Evolutionary conservation across 2,329 filamentous ascomycete species (phyloP).

Genomic region (Acephala macrosclerotiorum): DNA sequence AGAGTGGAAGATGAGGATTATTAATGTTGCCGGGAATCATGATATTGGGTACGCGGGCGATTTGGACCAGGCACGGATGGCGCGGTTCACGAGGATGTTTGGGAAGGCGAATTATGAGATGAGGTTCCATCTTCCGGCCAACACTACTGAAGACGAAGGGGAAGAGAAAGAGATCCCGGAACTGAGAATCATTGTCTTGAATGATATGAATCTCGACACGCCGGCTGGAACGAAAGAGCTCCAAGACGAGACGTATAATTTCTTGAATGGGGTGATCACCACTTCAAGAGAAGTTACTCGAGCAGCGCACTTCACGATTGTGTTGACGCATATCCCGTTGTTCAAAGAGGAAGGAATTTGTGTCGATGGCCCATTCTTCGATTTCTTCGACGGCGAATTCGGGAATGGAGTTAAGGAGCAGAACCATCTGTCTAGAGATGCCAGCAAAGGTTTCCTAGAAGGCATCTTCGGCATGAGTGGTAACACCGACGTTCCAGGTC

Average conservation of each 20-base stretch:
- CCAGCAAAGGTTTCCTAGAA: conserved; percentile 79
- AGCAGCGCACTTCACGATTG: conserved; percentile 75
- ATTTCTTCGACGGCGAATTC: conserved; percentile 72
- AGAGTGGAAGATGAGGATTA: conserved; percentile 77
- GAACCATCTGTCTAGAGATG: conserved; percentile 81
- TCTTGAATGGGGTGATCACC: conserved; percentile 74
- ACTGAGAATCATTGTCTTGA: conserved; percentile 84
- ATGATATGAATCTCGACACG: conserved; percentile 92
- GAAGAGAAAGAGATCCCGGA: conserved; percentile 64
- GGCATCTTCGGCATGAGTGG: conserved; percentile 82
- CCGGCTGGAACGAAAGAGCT: conserved; percentile 73
- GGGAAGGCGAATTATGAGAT: conserved; percentile 92
- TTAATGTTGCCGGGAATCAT: conserved; percentile 94
- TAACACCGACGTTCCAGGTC: conserved; percentile 61
- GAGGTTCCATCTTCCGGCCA: conserved; percentile 67
- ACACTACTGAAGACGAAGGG: conserved; percentile 50
- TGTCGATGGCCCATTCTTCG: conserved; percentile 83
- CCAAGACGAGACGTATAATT: conserved; percentile 79
- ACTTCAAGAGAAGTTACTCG: conserved; percentile 67
- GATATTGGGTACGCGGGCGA: conserved; percentile 97
- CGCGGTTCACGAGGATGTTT: conserved; percentile 84
- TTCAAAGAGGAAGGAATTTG: conserved; percentile 86
- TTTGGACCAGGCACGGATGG: conserved; percentile 75
- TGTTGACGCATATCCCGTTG: conserved; percentile 91
- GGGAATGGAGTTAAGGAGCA: conserved; percentile 85